Base-by-base conservation (phyloP, 73 alveolate species). In the Paraurostyla sp. region DNA sequence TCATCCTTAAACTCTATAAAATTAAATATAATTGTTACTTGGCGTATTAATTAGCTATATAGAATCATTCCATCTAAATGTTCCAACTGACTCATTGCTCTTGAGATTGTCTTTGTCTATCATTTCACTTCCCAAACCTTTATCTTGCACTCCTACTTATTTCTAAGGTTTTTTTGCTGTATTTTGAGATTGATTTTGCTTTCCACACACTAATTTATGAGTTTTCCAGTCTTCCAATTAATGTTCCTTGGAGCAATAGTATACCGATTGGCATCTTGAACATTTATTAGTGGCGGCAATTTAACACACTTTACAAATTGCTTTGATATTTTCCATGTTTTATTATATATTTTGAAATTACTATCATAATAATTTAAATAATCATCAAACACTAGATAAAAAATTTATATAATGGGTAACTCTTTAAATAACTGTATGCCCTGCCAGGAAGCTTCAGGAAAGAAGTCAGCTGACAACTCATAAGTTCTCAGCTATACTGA, bases 61-160 rank as follows among this genome's bases (percentile, higher is more conserved):
- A 9, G 73, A 41, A 48, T 69, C 69, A 33, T 62, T 78, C 93
- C 93, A 85, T 71, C 93, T 45, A 52, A 85, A 85, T 9, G 93
- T 85, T 36, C 93, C 93, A 56, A 85, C 93, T 23, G 87, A 75
- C 33, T 75, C 87, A 75, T 75, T 75, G 33, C 75, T 48, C 18
- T 46, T 75, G 9, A 75, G 75, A 32, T 75, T 75, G 33, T 75
- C 87, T 75, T 75, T 46, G 30, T 75, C 87, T 11, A 75, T 75
- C 57, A 75, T n/a, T 25, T 36, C 4, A 15, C 41, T 69, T 4
- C 80, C 29, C 7, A 11, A 16, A 11, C 16, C 30, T 62, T 62
- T 9, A 7, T 15, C 7, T 32, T 16, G 38, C 51, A 62, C 30
- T 16, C 40, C 49, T 6, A 27, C 16, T 42, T 22, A 40, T 20